Evolutionary conservation across 805 yeast species (phyloP), one percentile per base, ranked within the genome.

Genomic region (Nakazawaea sp.): DNA sequence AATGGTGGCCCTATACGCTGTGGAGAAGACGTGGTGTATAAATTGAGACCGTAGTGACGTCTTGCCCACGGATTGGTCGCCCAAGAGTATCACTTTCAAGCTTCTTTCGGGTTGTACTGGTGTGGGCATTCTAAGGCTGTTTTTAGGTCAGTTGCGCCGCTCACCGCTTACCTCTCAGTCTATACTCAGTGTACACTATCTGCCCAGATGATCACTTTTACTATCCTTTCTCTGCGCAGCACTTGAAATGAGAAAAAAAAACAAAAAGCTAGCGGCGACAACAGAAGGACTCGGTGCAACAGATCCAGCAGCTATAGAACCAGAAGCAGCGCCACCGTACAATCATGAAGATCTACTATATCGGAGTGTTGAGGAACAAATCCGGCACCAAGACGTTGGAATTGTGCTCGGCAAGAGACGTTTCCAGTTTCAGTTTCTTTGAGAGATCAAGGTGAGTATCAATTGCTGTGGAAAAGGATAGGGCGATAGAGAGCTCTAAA

Each of bases 391-490:
- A 74, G 51, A 80, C 94, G 15, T 59, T 86, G 31, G 96, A 87
- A 60, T 70, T 92, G 36, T 64, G 87, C 5, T 70, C 82, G 21
- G 88, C 88, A 19, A 76, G 83, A 50, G 97, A 92, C 54, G 70
- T 92, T 43, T 71, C 87, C 18, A 81, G 81, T 48, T 90, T 90
- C 62, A 78, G 92, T 20, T 92, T 85, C 61, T 92, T 92, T 59
- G 96, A 90, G 64, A 72, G 89, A 49, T 61, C 70, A 41, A 67
- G 75, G 62, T 58, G 41, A 32, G 55, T 37, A 18, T n/a, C n/a
- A n/a, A n/a, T n/a, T n/a, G n/a, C n/a, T n/a, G n/a, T n/a, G n/a
- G n/a, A n/a, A n/a, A n/a, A n/a, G n/a, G n/a, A n/a, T n/a, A n/a
- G n/a, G n/a, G n/a, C n/a, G n/a, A n/a, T n/a, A n/a, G n/a, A n/a